Evolutionary conservation across 441 rosid genomes (phyloP), one percentile per base, ranked within the genome.

Genomic region (Pelargonium fulgidum): DNA sequence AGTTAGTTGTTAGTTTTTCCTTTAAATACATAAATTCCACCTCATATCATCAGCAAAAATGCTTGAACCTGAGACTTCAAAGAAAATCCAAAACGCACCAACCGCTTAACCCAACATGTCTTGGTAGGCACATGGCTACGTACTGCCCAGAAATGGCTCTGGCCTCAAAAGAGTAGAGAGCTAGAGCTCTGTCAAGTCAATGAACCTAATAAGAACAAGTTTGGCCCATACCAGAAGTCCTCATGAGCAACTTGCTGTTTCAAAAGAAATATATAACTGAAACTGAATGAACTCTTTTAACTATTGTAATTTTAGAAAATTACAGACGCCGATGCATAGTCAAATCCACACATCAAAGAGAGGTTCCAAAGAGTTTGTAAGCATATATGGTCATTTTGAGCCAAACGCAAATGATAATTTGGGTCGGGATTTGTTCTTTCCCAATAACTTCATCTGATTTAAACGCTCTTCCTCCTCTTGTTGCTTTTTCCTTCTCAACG

Each of bases 361-460:
- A 29, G 7, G n/a, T 26, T 68, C n/a, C 3, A 52, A 62, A 36
- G 58, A 14, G 19, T 22, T 63, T 59, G 16, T 48, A 13, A 47
- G 12, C 16, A 22, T 42, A 20, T 19, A 16, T 39, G 2, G n/a
- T 93, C 85, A 91, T 81, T 91, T 91, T 20, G 93, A 85, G 70
- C 94, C 91, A 14, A 94, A 64, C 0, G 93, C 98, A 54, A 94
- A 92, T 2, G 98, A 90, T 68, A 94, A 77, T 80, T 94, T 94
- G 0, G 98, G 97, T 24, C 97, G 81, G 45, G 94, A 80, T 70
- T 92, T 94, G 86, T 94, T 92, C 87, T 94, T 94, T 22, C 97
- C 98, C 81, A 92, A 73, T 69, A 92, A 79, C 77, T 89, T 92
- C 88, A 92, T 85, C 86, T 89, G 98, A 58, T 94, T 89, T 11